Conservation (phyloP, 495 filamentous ascomycete species). For the Hypoxylon perforatum region DNA sequence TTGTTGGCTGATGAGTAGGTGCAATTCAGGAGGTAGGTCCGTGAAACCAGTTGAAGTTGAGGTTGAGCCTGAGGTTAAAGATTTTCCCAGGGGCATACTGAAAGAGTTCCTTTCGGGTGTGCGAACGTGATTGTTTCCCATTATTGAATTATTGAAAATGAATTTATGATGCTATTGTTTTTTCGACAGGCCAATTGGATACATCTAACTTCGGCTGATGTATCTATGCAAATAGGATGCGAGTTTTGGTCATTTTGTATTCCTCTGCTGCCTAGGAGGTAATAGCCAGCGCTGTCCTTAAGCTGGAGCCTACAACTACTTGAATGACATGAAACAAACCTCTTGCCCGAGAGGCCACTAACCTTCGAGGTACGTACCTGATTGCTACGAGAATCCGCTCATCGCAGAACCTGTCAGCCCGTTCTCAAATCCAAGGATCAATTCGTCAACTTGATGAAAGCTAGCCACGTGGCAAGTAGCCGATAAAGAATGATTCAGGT, state of each 20-base stretch:
- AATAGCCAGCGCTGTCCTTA: not conserved
- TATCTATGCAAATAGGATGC: not conserved
- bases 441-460: not conserved
- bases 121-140: slow-evolving; percentile 8
- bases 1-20: slow-evolving; percentile 61
- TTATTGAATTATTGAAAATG: too few species aligned
- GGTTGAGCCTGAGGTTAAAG: not conserved
- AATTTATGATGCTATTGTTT: not conserved
- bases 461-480: slow-evolving; percentile 1
- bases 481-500: not conserved
- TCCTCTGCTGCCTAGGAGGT: slow-evolving; percentile 15
- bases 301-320: not conserved
- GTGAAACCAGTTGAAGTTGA: slow-evolving; percentile 1
- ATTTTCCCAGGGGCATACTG: not conserved
- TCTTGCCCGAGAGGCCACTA: too few species aligned
- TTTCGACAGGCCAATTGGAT: too few species aligned
- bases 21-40: slow-evolving; percentile 70
- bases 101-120: not conserved
- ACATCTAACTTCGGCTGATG: too few species aligned
- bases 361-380: too few species aligned
- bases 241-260: slow-evolving; percentile 19
- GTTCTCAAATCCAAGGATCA: too few species aligned
- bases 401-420: too few species aligned
- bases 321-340: too few species aligned
- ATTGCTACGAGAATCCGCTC: too few species aligned